Conservation (phyloP, 1,139 yeast genomes). For the Pichia sp. region DNA sequence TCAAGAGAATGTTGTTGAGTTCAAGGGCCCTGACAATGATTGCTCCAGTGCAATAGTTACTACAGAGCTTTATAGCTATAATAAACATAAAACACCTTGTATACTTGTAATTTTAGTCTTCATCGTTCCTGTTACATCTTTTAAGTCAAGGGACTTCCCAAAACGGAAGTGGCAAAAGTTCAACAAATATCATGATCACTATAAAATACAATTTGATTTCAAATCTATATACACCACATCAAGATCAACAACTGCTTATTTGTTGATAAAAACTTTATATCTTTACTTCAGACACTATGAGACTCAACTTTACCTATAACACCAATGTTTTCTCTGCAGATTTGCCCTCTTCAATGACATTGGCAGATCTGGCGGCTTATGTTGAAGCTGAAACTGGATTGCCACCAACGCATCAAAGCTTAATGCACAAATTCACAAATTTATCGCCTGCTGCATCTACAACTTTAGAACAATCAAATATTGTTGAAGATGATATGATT, state of each 20-base stretch:
- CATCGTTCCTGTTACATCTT: no score
- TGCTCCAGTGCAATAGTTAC: slow-evolving; percentile 43
- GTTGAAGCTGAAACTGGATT: slow-evolving; percentile 59
- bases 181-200: no score
- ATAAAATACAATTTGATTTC: no score
- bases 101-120: background rate
- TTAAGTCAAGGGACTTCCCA: no score
- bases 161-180: no score
- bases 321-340: slow-evolving; percentile 7
- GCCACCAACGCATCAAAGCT: slow-evolving; percentile 13
- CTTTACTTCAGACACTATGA: slow-evolving; percentile 2
- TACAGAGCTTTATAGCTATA: background rate
- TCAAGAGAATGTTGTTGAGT: slow-evolving; percentile 60
- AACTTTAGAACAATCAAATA: slow-evolving; percentile 10
- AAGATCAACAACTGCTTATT: background rate
- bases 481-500: slow-evolving; percentile 8
- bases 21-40: slow-evolving; percentile 87
- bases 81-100: background rate
- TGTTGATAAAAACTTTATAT: background rate
- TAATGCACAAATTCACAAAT: slow-evolving; percentile 8
- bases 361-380: slow-evolving; percentile 69
- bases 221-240: background rate
- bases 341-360: slow-evolving; percentile 48
- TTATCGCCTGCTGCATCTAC: slow-evolving; percentile 8
- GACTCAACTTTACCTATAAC: slow-evolving; percentile 9